These are phyloP conservation scores for Naganishia onofrii DNA, from an alignment of 768 basidiomycete species.

Conservation along the genomic window DNA sequence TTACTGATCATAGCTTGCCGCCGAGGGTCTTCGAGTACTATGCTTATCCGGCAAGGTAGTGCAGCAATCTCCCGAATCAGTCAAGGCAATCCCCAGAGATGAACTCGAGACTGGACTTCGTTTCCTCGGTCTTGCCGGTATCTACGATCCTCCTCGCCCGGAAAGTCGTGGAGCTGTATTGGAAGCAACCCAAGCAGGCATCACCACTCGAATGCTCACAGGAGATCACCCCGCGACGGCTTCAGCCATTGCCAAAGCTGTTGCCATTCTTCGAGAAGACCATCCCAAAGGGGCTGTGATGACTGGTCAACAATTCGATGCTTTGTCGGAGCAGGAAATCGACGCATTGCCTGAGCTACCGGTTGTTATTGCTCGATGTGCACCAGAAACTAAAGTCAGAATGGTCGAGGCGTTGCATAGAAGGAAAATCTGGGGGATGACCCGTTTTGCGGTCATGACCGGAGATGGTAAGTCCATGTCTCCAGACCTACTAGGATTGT, in stretches of 20 bases:
- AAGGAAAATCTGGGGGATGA: conserved; percentile 49
- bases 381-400: conserved; percentile 53
- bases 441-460: conserved; percentile 61
- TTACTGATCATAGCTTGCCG: conserved; percentile 41
- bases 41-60: conserved; percentile 49
- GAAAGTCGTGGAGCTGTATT: conserved; percentile 60
- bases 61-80: conserved; percentile 46
- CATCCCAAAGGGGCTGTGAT: conserved; percentile 48
- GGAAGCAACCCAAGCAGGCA: conserved; percentile 59
- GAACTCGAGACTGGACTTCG: conserved; percentile 57
- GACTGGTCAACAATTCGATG: conserved; percentile 59
- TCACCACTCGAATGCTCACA: conserved; percentile 59
- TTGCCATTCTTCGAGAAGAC: conserved; percentile 55
- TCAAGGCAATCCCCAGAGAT: conserved; percentile 49
- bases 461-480: conserved; percentile 52
- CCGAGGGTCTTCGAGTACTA: conserved; percentile 54
- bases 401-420: conserved; percentile 61
- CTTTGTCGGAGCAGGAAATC: conserved; percentile 59
- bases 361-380: conserved; percentile 63
- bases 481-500: too few relatives aligned
- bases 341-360: conserved; percentile 58
- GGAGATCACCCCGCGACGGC: conserved; percentile 62
- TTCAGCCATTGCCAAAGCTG: conserved; percentile 58
- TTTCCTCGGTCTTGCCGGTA: conserved; percentile 61
- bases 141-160: conserved; percentile 61